These are phyloP conservation scores for Phlebiopsis flavidoalba DNA, from an alignment of 768 basidiomycete species.

Conservation along the genomic window DNA sequence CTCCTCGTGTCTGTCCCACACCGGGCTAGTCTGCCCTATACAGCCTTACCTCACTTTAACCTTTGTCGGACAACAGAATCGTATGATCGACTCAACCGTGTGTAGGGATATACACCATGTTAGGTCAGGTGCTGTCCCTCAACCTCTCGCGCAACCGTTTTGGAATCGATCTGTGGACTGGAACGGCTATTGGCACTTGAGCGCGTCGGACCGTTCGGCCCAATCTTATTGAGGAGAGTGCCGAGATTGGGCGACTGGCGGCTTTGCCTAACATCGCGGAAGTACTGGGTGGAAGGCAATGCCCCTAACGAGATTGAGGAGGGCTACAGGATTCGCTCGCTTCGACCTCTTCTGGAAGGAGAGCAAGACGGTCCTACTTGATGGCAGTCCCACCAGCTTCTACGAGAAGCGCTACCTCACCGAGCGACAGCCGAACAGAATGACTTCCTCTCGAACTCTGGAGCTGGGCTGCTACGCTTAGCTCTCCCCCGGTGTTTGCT, in stretches of 20 bases:
- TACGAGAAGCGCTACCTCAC: slow-evolving; percentile 64
- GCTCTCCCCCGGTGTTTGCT: neutral
- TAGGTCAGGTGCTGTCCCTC: slow-evolving; percentile 72
- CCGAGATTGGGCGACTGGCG: slow-evolving; percentile 80
- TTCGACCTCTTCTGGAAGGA: slow-evolving; percentile 85
- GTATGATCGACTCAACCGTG: slow-evolving; percentile 97
- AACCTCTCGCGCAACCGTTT: slow-evolving; percentile 83
- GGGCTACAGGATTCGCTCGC: slow-evolving; percentile 68
- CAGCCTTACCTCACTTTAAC: slow-evolving; percentile 85
- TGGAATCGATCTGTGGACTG: slow-evolving; percentile 92
- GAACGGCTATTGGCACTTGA: slow-evolving; percentile 85
- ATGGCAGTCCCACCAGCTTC: slow-evolving; percentile 65
- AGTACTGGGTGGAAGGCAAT: slow-evolving; percentile 83
- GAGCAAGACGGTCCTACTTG: slow-evolving; percentile 70
- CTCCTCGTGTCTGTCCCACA: slow-evolving; percentile 84
- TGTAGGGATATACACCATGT: slow-evolving; percentile 77
- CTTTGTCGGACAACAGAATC: slow-evolving; percentile 95
- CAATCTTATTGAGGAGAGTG: slow-evolving; percentile 77
- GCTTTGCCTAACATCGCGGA: slow-evolving; percentile 74
- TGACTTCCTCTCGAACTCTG: slow-evolving; percentile 40
- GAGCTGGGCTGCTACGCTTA: slow-evolving; percentile 30
- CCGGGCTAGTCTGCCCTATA: slow-evolving; percentile 68
- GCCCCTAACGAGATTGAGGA: slow-evolving; percentile 67
- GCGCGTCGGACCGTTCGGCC: slow-evolving; percentile 76
- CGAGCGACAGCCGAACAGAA: slow-evolving; percentile 43